phyloP scores from a whole-genome alignment of 768 basidiomycete species.

The Kwoniella europaea region DNA sequence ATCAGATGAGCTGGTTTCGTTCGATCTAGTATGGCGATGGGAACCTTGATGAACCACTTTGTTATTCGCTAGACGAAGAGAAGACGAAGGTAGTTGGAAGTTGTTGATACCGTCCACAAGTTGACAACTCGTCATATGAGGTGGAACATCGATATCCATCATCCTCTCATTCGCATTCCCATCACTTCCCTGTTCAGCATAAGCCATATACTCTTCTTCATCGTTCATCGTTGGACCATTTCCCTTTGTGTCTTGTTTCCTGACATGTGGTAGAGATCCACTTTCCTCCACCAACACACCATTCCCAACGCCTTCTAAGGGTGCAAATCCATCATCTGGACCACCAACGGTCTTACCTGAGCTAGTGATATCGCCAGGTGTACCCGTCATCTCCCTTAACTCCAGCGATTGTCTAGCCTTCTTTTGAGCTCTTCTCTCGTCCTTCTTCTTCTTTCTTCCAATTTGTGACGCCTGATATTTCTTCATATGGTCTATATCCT shows the following conservation, averaged over 20 bases:
- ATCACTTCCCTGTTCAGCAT: not conserved
- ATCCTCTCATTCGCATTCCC: not conserved
- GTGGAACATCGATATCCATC: not conserved
- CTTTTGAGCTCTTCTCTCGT: conserved; percentile 23
- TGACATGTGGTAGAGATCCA: conserved; percentile 8
- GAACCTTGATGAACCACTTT: not conserved
- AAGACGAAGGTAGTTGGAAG: not conserved
- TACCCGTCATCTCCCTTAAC: not conserved
- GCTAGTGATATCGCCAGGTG: not conserved
- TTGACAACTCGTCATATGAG: not conserved
- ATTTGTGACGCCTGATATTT: conserved; percentile 40
- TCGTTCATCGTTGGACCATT: not conserved
- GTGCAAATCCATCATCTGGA: not conserved
- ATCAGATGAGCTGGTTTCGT: no score
- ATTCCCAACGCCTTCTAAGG: not conserved
- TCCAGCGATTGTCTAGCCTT: conserved; percentile 13
- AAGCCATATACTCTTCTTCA: conserved; percentile 5
- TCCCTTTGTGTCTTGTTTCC: not conserved
- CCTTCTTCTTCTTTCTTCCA: conserved; percentile 31
- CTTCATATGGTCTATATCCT: conserved; percentile 43
- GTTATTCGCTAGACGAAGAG: not conserved
- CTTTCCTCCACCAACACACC: conserved; percentile 25
- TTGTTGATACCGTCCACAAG: not conserved
- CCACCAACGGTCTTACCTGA: conserved; percentile 3
- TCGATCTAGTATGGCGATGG: no score